Evolutionary conservation across 2,329 filamentous ascomycete genomes (phyloP), one percentile per base, ranked within the genome.

Genomic region (Chaetothyriales sp.): DNA sequence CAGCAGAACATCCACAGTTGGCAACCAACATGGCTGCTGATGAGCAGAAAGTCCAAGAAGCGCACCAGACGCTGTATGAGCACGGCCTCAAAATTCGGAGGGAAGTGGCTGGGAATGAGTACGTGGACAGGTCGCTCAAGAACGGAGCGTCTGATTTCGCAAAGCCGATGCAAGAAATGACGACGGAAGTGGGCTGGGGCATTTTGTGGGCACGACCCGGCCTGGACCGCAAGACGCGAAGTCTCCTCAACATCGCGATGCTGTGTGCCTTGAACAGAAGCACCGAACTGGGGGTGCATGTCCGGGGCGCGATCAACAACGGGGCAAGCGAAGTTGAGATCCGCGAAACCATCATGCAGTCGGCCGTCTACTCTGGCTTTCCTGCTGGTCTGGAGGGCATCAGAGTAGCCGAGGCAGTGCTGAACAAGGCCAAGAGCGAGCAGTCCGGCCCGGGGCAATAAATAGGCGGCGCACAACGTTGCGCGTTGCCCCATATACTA

Each of bases 141-240:
- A 75, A 75, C 51, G 76, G 75, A 2, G 72, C 76, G 0, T 76
- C 73, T 8, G 73, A 77, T n/a, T 84, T 82, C 64, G 71, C 77
- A 1, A 68, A 70, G 43, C 76, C 80, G 0, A 77, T 77, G 58
- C 80, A 83, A 64, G 76, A 83, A 57, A 70, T 81, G 40, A 74
- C 81, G 1, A 82, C 80, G 0, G 80, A 83, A 65, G 77, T 72
- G 63, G 78, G 76, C 67, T 84, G 80, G 81, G 80, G 80, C 13
- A 73, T 73, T 53, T 74, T 76, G 22, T 85, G 81, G 81, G 76
- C 76, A 2, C 74, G 81, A 6, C 79, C 78, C 0, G 81, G 80
- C 0, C 72, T 84, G 7, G 73, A 77, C 37, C 73, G 75, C 54
- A 80, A 82, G 63, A 75, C 79, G 58, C 73, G 81, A 46, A 77